Conservation (phyloP, 2,329 filamentous ascomycete species). For the Fusarium tuaranense region DNA sequence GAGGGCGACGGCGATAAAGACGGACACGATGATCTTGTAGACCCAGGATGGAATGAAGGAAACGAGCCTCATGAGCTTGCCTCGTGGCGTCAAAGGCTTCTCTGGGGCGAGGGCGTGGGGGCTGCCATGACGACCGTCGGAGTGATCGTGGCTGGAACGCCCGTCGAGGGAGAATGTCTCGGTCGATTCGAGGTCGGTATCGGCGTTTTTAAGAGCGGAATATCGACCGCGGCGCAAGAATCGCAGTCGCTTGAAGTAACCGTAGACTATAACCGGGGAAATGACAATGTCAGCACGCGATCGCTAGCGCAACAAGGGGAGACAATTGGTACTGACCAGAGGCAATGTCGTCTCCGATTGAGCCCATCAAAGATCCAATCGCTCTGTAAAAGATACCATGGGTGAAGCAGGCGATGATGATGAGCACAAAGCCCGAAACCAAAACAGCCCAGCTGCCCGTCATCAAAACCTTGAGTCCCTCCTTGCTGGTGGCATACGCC, state of each 20-base stretch:
- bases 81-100: constrained; percentile 9
- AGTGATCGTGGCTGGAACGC: constrained; percentile 28
- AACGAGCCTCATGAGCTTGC: constrained; percentile 22
- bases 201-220: constrained; percentile 28
- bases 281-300: constrained; percentile 10
- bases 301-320: neutral
- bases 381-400: constrained; percentile 40
- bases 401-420: constrained; percentile 40
- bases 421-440: constrained; percentile 34
- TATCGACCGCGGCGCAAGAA: constrained; percentile 35
- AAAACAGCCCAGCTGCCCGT: constrained; percentile 45
- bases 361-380: constrained; percentile 35
- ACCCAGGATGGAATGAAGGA: constrained; percentile 27
- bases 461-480: constrained; percentile 48
- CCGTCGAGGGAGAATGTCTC: constrained; percentile 36
- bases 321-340: constrained; percentile 20
- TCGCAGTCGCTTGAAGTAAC: constrained; percentile 28
- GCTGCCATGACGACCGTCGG: constrained; percentile 11
- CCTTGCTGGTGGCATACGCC: constrained; percentile 45
- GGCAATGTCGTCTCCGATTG: constrained; percentile 30
- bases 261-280: constrained; percentile 18
- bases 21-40: constrained; percentile 26
- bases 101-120: constrained; percentile 15
- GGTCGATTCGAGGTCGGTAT: constrained; percentile 33
- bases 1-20: constrained; percentile 38